These are phyloP conservation scores for Globisporangium irregulare DNA, from an alignment of 352 stramenopile genomes.

Conservation along the genomic window DNA sequence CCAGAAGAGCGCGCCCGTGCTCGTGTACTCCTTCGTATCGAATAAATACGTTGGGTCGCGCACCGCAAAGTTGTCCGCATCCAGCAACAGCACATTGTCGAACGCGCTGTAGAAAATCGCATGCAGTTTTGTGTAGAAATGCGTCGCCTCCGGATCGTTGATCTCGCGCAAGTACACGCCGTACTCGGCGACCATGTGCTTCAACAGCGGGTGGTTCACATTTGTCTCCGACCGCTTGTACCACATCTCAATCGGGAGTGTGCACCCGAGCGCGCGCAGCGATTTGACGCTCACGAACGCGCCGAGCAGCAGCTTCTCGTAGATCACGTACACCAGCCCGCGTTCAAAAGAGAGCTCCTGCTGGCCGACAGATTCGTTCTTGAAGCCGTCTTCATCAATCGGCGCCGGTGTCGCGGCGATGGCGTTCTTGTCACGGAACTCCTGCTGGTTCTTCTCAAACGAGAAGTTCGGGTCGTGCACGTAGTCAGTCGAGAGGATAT, in stretches of 20 bases:
- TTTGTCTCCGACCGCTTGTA: constrained; percentile 40
- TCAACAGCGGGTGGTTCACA: constrained; percentile 34
- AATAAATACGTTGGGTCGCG: constrained; percentile 55
- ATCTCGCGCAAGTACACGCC: constrained; percentile 47
- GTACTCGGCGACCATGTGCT: constrained; percentile 33
- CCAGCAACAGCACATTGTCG: constrained; percentile 51
- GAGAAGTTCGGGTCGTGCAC: constrained; percentile 21
- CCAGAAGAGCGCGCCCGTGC: constrained; percentile 24
- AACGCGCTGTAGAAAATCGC: constrained; percentile 55
- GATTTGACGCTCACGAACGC: constrained; percentile 22
- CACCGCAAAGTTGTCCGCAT: constrained; percentile 60
- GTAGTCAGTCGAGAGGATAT: constrained; percentile 21
- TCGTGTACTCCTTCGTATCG: constrained; percentile 14
- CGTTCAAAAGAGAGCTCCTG: constrained; percentile 21
- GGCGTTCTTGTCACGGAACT: constrained; percentile 8
- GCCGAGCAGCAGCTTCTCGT: constrained; percentile 24
- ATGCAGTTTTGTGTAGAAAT: constrained; percentile 59
- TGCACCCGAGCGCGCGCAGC: constrained; percentile 41
- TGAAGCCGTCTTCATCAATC: constrained; percentile 17
- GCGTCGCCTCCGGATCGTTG: constrained; percentile 32
- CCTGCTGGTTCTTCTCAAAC: constrained; percentile 17
- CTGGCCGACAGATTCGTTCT: constrained; percentile 17
- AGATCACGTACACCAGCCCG: constrained; percentile 27
- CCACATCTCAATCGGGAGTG: constrained; percentile 59
- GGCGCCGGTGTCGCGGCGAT: constrained; percentile 20